Conservation (phyloP, 768 basidiomycete species). For the Cystofilobasidium ferigula region DNA sequence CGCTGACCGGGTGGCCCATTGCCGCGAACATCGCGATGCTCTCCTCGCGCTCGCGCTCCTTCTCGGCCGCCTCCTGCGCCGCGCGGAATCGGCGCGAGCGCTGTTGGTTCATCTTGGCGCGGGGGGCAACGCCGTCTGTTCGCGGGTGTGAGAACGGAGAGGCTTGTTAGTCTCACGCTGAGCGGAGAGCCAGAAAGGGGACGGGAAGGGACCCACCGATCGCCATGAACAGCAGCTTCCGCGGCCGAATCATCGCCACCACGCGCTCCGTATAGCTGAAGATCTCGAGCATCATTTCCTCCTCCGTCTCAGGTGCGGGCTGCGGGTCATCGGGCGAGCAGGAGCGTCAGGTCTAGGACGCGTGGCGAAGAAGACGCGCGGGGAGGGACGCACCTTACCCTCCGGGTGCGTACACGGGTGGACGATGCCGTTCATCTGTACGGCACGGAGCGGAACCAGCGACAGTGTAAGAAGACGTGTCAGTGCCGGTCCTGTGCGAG, state of each 20-base stretch:
- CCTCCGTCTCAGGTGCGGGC: constrained; percentile 94
- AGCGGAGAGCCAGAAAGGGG: not conserved
- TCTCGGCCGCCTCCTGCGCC: constrained; percentile 86
- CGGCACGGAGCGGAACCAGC: too few species aligned
- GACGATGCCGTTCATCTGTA: constrained; percentile 95
- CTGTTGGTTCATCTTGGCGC: constrained; percentile 99
- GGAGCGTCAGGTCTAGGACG: not conserved
- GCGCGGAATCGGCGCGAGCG: constrained; percentile 91
- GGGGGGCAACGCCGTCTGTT: constrained; percentile 86
- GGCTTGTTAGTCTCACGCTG: too few species aligned
- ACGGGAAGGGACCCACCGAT: constrained; percentile 54
- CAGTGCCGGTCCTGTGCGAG: too few species aligned
- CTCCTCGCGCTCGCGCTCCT: constrained; percentile 74
- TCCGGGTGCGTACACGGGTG: constrained; percentile 99
- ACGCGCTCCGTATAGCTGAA: constrained; percentile 95
- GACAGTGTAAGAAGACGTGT: too few species aligned
- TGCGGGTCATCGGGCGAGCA: constrained; percentile 38
- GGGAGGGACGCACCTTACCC: constrained; percentile 55
- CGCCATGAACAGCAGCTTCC: constrained; percentile 94
- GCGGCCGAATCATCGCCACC: constrained; percentile 90
- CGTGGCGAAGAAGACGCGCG: not conserved
- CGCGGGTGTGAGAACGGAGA: not conserved
- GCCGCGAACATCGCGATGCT: constrained; percentile 79
- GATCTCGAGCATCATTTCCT: constrained; percentile 97
- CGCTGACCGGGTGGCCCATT: constrained; percentile 73